Percentiles rank a stretch among this genome's conserved stretches.
phyloP scores from a whole-genome alignment of 2,329 filamentous ascomycete genomes.

The Dactylonectria estremocensis region DNA sequence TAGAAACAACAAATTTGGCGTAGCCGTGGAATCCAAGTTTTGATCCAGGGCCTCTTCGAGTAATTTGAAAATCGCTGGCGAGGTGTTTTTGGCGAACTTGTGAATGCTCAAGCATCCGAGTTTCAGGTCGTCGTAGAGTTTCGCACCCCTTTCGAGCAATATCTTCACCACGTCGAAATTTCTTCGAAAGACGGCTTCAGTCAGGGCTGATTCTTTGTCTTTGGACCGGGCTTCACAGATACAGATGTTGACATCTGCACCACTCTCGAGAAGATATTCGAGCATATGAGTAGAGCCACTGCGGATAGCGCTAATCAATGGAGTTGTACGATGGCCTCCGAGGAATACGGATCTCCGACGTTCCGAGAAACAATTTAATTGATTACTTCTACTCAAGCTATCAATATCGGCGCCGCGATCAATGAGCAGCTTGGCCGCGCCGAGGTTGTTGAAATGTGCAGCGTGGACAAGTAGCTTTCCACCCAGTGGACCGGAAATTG shows the following conservation, averaged over 20 bases:
- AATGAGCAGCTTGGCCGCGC: not conserved
- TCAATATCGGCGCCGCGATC: not conserved
- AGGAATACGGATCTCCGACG: too few species aligned
- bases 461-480: not conserved
- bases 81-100: not conserved
- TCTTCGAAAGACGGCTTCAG: not conserved
- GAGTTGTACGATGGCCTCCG: not conserved
- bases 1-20: not conserved
- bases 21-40: too few species aligned
- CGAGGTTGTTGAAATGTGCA: not conserved
- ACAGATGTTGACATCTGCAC: constrained; percentile 10
- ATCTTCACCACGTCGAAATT: not conserved
- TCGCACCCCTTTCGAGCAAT: not conserved
- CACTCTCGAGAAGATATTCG: constrained; percentile 1
- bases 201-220: not conserved
- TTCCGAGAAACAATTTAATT: too few species aligned
- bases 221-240: too few species aligned
- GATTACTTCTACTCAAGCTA: not conserved
- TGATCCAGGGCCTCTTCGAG: not conserved
- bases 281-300: not conserved
- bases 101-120: not conserved
- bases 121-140: not conserved
- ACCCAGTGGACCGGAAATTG: not conserved
- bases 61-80: not conserved
- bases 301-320: not conserved